Conservation (phyloP, 1,139 yeast species). For the Geotrichum carabidarum region DNA sequence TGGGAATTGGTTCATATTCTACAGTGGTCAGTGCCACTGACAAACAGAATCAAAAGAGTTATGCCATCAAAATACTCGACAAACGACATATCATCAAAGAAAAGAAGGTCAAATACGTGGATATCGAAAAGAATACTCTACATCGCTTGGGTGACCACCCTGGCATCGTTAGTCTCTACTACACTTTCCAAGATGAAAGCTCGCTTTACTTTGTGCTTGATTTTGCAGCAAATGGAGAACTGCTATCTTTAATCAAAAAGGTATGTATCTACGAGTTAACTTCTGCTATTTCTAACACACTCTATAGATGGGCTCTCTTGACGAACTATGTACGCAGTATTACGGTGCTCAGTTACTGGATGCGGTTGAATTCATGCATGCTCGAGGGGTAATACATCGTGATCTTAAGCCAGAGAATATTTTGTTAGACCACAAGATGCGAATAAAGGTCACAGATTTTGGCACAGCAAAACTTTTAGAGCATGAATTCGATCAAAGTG, state of each 20-base stretch:
- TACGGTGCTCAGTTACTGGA: constrained; percentile 76
- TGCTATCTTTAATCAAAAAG: constrained; percentile 66
- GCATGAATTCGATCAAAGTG: constrained; percentile 39
- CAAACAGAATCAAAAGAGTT: constrained; percentile 61
- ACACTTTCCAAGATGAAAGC: constrained; percentile 88
- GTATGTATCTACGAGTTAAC: background rate
- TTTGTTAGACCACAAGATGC: constrained; percentile 71
- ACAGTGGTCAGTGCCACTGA: constrained; percentile 88
- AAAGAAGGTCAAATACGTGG: constrained; percentile 90
- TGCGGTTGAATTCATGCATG: constrained; percentile 79
- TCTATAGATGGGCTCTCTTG: constrained; percentile 57
- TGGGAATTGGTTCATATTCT: constrained; percentile 96
- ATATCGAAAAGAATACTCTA: constrained; percentile 89
- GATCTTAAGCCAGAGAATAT: constrained; percentile 92
- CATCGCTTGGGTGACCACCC: constrained; percentile 79
- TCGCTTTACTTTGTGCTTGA: constrained; percentile 89
- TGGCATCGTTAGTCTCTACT: constrained; percentile 82
- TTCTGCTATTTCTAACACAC: background rate
- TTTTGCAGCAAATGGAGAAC: constrained; percentile 88
- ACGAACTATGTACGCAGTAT: constrained; percentile 71
- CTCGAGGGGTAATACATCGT: constrained; percentile 81
- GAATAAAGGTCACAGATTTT: constrained; percentile 90
- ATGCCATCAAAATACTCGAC: constrained; percentile 87
- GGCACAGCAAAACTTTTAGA: constrained; percentile 89
- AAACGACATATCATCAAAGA: constrained; percentile 93